Evolutionary conservation across 2,329 filamentous ascomycete genomes (phyloP), one percentile per base, ranked within the genome.

Genomic region (Fusarium newnesense): DNA sequence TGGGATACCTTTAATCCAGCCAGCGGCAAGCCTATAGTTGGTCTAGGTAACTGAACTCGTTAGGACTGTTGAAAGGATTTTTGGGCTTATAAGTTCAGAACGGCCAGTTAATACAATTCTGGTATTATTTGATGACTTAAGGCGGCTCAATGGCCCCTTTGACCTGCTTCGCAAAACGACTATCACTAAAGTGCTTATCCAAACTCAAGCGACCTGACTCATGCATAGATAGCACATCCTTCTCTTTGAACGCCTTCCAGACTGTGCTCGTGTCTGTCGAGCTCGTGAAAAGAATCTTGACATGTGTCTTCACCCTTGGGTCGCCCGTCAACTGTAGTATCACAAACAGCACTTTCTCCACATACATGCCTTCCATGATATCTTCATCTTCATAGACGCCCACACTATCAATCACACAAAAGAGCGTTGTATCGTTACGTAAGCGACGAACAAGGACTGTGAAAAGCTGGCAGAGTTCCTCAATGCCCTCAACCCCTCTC

Each of bases 71-170:
- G 16, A 8, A 16, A 18, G 2, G 11, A 18, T 9, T 2, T 26
- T 12, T 26, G 9, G 4, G 16, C 16, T 12, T 5, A 4, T 1
- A 12, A 13, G 1, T 15, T 44, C 0, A 26, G 16, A 44, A 19
- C 9, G 0, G 5, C 9, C 24, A 26, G 11, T 26, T 1, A 10
- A 46, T 28, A 46, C 11, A n/a, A n/a, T n/a, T n/a, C n/a, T n/a
- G n/a, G n/a, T n/a, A n/a, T n/a, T n/a, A n/a, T n/a, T n/a, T n/a
- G n/a, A n/a, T n/a, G n/a, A n/a, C n/a, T n/a, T n/a, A n/a, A n/a
- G n/a, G n/a, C n/a, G 44, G 28, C 12, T 52, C n/a, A 4, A 36
- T 1, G 1, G 32, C 11, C 2, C 4, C 49, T 6, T 21, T 9
- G 2, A 52, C 3, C 4, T 52, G 21, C 28, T 34, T 5, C 9